Evolutionary conservation across 768 basidiomycete species (phyloP).

Genomic region (Xerocomus spinulosus): DNA sequence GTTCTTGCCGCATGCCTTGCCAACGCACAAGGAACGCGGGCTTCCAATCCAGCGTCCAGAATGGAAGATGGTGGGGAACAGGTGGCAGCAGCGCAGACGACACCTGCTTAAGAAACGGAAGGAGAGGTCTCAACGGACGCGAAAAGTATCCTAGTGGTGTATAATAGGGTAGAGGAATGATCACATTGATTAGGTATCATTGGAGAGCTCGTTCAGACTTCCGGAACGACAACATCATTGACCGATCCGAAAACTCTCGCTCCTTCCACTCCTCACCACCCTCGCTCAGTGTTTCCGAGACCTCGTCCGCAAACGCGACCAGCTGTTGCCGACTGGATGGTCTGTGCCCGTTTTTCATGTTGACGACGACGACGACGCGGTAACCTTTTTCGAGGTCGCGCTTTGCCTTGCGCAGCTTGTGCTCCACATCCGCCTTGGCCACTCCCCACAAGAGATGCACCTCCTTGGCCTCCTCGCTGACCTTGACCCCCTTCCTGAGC

Average conservation of each 20-base stretch:
- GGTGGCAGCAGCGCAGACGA: constrained; percentile 20
- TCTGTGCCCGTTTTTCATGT: constrained; percentile 44
- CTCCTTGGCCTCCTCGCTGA: constrained; percentile 48
- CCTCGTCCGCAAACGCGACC: constrained; percentile 41
- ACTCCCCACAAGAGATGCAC: constrained; percentile 70
- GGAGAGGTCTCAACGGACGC: constrained; percentile 10
- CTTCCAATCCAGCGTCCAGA: constrained; percentile 29
- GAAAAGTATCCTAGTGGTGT: constrained; percentile 27
- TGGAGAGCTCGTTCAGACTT: constrained; percentile 21
- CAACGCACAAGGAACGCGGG: constrained; percentile 31
- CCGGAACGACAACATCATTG: constrained; percentile 43
- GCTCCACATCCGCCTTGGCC: constrained; percentile 52
- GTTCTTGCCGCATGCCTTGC: constrained; percentile 24
- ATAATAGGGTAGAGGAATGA: constrained; percentile 17
- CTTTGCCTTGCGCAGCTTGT: constrained; percentile 58
- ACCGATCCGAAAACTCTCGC: constrained; percentile 35
- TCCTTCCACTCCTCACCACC: constrained; percentile 52
- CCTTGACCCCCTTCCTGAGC: constrained; percentile 28
- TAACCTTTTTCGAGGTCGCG: constrained; percentile 57
- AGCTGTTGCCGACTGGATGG: constrained; percentile 36
- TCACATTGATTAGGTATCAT: constrained; percentile 6
- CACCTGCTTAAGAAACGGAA: neutral
- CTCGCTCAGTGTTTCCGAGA: constrained; percentile 42
- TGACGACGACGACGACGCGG: constrained; percentile 53
- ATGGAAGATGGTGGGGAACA: constrained; percentile 21